Base-by-base conservation (phyloP, 2,329 filamentous ascomycete genomes). In the Phaeosphaeria sp. region DNA sequence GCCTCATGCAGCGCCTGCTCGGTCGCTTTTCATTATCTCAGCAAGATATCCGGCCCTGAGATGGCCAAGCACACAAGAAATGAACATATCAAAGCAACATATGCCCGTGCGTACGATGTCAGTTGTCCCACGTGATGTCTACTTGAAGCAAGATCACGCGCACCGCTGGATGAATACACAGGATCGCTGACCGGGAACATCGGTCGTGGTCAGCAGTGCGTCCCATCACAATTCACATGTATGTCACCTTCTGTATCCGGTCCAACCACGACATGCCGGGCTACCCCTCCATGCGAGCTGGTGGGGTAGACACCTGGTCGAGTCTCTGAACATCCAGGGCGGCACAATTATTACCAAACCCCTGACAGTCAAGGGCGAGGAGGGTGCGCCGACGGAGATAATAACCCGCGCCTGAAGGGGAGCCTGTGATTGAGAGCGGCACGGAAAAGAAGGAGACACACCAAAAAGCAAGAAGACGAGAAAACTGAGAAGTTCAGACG, bases 221-320 rank as follows among this genome's bases (percentile, higher is more conserved):
- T 42, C 11, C 22, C 45, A 59, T 55, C 46, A 52, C 60, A 54
- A n/a, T 44, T 55, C 50, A 56, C 58, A 60, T 63, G 57, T 42
- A 57, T 69, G 68, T 65, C 66, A 73, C 72, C 72, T 73, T 74
- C 70, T 73, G 40, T 24, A 61, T 72, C 47, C 57, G 65, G 60
- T 54, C 58, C 53, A 51, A 39, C 51, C 46, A 58, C 44, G 51
- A 59, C 45, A 36, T 44, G 46, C 52, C 57, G 58, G 51, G 52
- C 44, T 59, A 56, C 55, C 61, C 60, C 61, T 61, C 59, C 56
- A 60, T 62, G 64, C 67, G 66, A 69, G 59, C 63, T 66, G 65
- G 70, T 55, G 71, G 71, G 72, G 65, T 67, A 44, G 42, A 48
- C 57, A 36, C 6, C 11, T 3, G 30, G 30, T 58, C 60, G 60